A percentile compares a stretch with the other conserved stretches of the same genome.
Evolutionary conservation across 2,329 filamentous ascomycete genomes (phyloP).

Genomic region (Basipetospora chlamydospora): DNA sequence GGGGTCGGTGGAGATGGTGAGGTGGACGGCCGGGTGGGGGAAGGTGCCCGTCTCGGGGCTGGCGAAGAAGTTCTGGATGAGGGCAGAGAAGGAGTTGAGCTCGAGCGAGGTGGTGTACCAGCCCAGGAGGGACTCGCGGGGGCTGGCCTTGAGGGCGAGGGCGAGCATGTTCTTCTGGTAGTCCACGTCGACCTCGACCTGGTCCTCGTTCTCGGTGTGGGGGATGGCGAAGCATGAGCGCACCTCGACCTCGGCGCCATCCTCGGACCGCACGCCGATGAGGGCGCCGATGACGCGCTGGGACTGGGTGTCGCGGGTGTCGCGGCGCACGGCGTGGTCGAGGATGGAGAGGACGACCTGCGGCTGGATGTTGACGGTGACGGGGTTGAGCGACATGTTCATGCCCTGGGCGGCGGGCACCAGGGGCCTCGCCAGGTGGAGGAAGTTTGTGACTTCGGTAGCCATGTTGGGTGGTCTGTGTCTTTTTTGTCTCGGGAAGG

Average conservation of each 20-base stretch:
- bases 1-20: constrained; percentile 83
- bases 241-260: constrained; percentile 93
- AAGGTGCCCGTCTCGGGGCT: constrained; percentile 93
- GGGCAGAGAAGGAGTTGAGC: constrained; percentile 93
- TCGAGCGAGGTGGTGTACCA: constrained; percentile 98
- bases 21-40: constrained; percentile 91
- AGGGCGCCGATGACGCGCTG: constrained; percentile 95
- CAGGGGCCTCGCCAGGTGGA: constrained; percentile 86
- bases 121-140: constrained; percentile 84
- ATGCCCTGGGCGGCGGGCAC: constrained; percentile 67
- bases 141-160: constrained; percentile 83
- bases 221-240: constrained; percentile 94
- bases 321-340: constrained; percentile 87
- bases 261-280: constrained; percentile 83
- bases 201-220: constrained; percentile 95
- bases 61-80: constrained; percentile 99
- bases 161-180: constrained; percentile 99
- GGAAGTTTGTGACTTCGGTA: constrained; percentile 65
- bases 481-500: not conserved
- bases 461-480: constrained; percentile 54
- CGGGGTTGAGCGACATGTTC: constrained; percentile 75
- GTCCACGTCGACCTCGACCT: constrained; percentile 98
- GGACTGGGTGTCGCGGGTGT: constrained; percentile 60
- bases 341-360: constrained; percentile 71
- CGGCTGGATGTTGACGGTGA: constrained; percentile 88